These are phyloP conservation scores for Hippophae rhamnoides DNA, from an alignment of 306 rosid genomes.

Conservation along the genomic window DNA sequence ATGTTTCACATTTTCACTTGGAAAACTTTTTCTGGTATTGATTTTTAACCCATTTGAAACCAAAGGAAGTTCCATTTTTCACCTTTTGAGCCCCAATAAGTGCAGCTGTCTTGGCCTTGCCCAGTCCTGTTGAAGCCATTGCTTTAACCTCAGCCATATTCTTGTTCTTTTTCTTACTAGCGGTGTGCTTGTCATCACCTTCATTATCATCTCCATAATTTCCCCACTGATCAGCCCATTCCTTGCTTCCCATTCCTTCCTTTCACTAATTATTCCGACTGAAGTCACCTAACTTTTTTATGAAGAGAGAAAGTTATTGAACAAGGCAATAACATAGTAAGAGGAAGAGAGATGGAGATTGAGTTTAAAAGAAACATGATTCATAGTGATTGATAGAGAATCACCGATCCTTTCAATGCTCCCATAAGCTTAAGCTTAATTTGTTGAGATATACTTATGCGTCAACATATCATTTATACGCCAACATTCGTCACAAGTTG, in stretches of 20 bases:
- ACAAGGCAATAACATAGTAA: too few relatives aligned
- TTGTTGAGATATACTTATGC: too few relatives aligned
- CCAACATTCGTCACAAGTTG: too few relatives aligned
- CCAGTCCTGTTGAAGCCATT: slow-evolving; percentile 38
- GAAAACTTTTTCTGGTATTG: slow-evolving; percentile 52
- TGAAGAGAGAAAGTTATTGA: too few relatives aligned
- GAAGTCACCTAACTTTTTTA: too few relatives aligned
- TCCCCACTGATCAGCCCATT: slow-evolving; percentile 82
- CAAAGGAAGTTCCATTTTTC: slow-evolving; percentile 52
- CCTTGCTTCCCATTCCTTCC: slow-evolving; percentile 53
- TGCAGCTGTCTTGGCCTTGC: slow-evolving; percentile 46
- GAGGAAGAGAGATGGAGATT: too few relatives aligned
- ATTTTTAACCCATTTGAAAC: slow-evolving; percentile 65
- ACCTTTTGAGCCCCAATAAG: slow-evolving; percentile 28
- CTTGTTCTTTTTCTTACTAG: slow-evolving; percentile 21
- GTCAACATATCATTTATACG: too few relatives aligned
- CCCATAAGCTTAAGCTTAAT: too few relatives aligned
- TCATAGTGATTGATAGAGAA: too few relatives aligned
- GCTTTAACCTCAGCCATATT: slow-evolving; percentile 45
- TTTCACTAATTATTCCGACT: neutral
- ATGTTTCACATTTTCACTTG: slow-evolving; percentile 25
- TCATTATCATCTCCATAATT: slow-evolving; percentile 19
- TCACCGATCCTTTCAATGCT: too few relatives aligned
- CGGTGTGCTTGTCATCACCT: slow-evolving; percentile 8
- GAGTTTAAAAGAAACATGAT: too few relatives aligned